These are phyloP conservation scores for Solanum etuberosum DNA, from an alignment of 257 asterid genomes.

Conservation along the genomic window DNA sequence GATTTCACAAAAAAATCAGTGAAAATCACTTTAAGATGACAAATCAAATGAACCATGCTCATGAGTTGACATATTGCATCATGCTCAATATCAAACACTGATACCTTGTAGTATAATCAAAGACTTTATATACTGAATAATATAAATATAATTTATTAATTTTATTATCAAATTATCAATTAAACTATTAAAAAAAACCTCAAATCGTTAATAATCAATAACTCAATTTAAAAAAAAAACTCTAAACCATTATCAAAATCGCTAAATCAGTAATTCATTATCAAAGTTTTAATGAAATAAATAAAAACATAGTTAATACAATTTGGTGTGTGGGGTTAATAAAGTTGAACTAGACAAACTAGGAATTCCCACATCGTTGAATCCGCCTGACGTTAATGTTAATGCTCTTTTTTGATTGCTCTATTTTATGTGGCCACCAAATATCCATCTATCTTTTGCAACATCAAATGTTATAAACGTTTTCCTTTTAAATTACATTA, in stretches of 20 bases:
- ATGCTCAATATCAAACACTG: neutral
- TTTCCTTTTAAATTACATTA: neutral
- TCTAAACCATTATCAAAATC: too few relatives aligned
- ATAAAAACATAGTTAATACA: neutral
- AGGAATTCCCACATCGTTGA: neutral
- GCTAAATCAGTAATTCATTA: too few relatives aligned
- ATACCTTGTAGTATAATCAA: neutral
- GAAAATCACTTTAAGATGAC: too few relatives aligned
- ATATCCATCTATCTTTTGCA: neutral
- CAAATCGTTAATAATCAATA: neutral
- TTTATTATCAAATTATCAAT: too few relatives aligned
- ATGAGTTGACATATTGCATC: too few relatives aligned
- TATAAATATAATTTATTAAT: too few relatives aligned
- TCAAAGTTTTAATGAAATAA: too few relatives aligned
- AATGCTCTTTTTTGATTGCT: neutral
- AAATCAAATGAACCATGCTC: neutral
- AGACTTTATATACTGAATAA: too few relatives aligned
- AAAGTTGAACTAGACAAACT: slow-evolving; percentile 2
- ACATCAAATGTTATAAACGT: neutral
- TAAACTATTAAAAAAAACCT: too few relatives aligned
- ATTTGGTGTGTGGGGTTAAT: neutral
- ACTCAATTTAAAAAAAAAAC: too few relatives aligned
- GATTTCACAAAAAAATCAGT: too few relatives aligned
- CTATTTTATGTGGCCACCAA: neutral
- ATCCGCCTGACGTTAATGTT: slow-evolving; percentile 12